Percentiles rank a stretch among this genome's conserved stretches.
phyloP scores from a whole-genome alignment of 768 basidiomycete species.

The Trametes cubensis region DNA sequence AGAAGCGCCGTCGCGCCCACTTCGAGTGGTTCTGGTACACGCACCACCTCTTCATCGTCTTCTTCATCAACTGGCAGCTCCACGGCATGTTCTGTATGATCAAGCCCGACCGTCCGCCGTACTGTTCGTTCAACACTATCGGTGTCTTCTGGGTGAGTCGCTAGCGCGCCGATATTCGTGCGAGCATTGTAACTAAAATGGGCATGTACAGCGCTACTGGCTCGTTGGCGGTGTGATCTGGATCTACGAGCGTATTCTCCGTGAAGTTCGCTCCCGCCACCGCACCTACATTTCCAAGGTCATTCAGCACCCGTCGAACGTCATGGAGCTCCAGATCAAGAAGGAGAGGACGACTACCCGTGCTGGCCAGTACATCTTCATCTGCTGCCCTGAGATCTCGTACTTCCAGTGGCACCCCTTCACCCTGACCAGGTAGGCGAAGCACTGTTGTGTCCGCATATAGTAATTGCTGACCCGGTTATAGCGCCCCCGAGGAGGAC shows the following conservation, averaged over 20 bases:
- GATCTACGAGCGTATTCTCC: constrained; percentile 86
- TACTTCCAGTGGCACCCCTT: constrained; percentile 99
- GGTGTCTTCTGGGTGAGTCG: constrained; percentile 93
- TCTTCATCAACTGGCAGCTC: constrained; percentile 94
- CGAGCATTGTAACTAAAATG: constrained; percentile 8
- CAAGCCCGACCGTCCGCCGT: constrained; percentile 85
- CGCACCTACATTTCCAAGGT: constrained; percentile 92
- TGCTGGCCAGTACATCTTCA: constrained; percentile 93
- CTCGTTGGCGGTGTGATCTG: constrained; percentile 83
- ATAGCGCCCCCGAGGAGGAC: constrained; percentile 90
- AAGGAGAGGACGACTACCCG: constrained; percentile 85
- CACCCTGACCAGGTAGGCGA: constrained; percentile 77
- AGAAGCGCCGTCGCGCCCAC: constrained; percentile 73
- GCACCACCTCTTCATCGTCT: constrained; percentile 87
- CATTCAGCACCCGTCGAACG: constrained; percentile 92
- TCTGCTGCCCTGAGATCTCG: constrained; percentile 87
- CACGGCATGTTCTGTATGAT: constrained; percentile 99
- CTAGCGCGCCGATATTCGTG: not conserved
- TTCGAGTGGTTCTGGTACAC: constrained; percentile 93
- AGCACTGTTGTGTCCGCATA: not conserved
- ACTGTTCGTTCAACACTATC: constrained; percentile 80
- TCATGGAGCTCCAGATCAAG: constrained; percentile 96
- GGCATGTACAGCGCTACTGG: constrained; percentile 74
- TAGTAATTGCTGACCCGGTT: not conserved
- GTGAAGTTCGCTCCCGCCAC: constrained; percentile 90